Base-by-base conservation (phyloP, 1,284 basidiomycete species). In the Puccinia coronata region DNA sequence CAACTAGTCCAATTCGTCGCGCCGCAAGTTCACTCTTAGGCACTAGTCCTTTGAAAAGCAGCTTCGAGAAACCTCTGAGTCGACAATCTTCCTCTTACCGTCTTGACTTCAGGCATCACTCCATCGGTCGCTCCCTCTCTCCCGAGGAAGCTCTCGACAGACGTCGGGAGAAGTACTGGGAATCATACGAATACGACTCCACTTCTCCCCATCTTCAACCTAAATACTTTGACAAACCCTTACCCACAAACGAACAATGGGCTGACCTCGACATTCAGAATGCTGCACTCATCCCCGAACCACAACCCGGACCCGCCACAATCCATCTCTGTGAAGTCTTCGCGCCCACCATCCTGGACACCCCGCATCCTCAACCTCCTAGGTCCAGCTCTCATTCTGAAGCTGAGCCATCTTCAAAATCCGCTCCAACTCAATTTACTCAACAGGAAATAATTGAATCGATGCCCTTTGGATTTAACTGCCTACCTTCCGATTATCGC, bases 251-350 rank as follows among this genome's bases (percentile, higher is more conserved):
- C 28, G 76, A 79, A 55, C 63, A 39, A 36, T 79, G 76, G 61
- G 23, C 47, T 12, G 76, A 79, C n/a, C 39, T 79, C 0, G 65
- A 79, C 36, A 67, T 67, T 11, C 65, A 79, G 36, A 79, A 79
- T 36, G 28, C 51, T 4, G 11, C 28, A 36, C 34, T 57, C 28
- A 70, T 79, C 25, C 49, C 65, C 31, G 59, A 67, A 28, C 63
- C 76, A 5, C 49, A 36, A 12, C 51, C 31, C 16, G 25, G 61
- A 0, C 51, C 51, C 6, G 31, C 25, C 36, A 3, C 25, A 9
- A 23, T 39, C 28, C 61, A 65, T 55, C 63, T 79, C 47, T 25
- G 69, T 18, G 76, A 79, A 39, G 76, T 70, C 55, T 70, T 69
- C 51, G 18, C 31, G 5, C 51, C 76, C 39, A 36, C 76, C 28